Evolutionary conservation across 768 basidiomycete genomes (phyloP).

Genomic region (Ephemerocybe angulata): DNA sequence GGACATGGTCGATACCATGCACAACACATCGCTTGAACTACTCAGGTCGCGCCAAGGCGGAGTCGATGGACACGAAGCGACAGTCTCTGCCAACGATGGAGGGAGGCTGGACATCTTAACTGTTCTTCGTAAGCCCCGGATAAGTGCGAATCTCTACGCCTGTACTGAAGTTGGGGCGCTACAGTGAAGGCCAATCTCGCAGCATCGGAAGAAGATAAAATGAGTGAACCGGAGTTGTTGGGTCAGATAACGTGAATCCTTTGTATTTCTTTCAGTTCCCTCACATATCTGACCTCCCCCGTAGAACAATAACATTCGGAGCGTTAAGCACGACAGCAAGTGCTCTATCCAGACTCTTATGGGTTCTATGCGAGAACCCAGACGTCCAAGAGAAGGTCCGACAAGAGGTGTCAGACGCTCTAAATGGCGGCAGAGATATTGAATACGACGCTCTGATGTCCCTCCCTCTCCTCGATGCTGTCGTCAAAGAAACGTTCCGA

Average conservation of each 20-base stretch:
- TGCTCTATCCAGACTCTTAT: slow-evolving; percentile 31
- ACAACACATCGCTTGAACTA: slow-evolving; percentile 28
- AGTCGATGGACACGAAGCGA: slow-evolving; percentile 34
- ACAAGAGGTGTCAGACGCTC: slow-evolving; percentile 29
- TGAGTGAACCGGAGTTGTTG: slow-evolving; percentile 36
- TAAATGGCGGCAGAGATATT: slow-evolving; percentile 21
- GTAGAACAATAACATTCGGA: slow-evolving; percentile 31
- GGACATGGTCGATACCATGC: slow-evolving; percentile 31
- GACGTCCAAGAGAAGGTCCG: slow-evolving; percentile 37
- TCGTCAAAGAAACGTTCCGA: slow-evolving; percentile 38
- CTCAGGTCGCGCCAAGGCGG: slow-evolving; percentile 31
- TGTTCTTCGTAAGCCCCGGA: slow-evolving; percentile 34
- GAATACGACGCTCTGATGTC: slow-evolving; percentile 34
- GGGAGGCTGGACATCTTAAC: slow-evolving; percentile 44
- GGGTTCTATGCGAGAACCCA: slow-evolving; percentile 29
- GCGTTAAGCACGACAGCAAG: slow-evolving; percentile 41
- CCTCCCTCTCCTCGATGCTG: slow-evolving; percentile 38
- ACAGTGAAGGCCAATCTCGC: slow-evolving; percentile 39
- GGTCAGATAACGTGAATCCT: slow-evolving; percentile 36
- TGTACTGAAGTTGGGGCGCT: neutral
- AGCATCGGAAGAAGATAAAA: slow-evolving; percentile 25
- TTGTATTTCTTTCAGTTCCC: slow-evolving; percentile 12
- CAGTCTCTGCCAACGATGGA: slow-evolving; percentile 26
- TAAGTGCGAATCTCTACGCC: neutral
- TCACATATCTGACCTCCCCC: slow-evolving; percentile 4